phyloP scores from a whole-genome alignment of 2,329 filamentous ascomycete genomes.

The Microdochium bolleyi region DNA sequence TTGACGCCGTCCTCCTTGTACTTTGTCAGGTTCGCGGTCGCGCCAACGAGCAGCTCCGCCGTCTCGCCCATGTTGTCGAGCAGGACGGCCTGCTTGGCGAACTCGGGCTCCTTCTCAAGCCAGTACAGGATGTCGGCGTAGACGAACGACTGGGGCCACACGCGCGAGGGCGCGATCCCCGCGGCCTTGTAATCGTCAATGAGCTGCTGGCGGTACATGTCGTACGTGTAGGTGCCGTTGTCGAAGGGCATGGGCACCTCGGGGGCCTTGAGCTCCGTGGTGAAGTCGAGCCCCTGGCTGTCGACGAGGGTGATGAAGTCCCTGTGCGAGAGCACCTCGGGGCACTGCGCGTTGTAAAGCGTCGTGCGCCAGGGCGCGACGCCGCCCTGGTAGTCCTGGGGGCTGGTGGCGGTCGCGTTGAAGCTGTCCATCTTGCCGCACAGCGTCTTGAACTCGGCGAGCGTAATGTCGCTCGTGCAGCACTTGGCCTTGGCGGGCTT shows the following conservation, averaged over 20 bases:
- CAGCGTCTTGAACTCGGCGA: conserved; percentile 58
- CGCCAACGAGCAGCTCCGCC: conserved; percentile 38
- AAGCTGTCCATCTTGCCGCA: conserved; percentile 65
- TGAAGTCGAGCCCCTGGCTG: conserved; percentile 52
- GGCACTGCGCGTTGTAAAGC: conserved; percentile 53
- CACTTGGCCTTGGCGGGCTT: conserved; percentile 52
- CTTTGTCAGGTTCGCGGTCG: conserved; percentile 45
- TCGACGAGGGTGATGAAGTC: conserved; percentile 56
- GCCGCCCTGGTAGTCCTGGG: conserved; percentile 47
- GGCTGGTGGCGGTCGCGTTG: conserved; percentile 49
- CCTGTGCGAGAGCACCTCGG: conserved; percentile 50
- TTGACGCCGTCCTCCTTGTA: conserved; percentile 51
- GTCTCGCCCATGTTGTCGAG: conserved; percentile 56
- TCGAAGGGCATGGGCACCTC: conserved; percentile 64
- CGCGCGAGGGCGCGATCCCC: conserved; percentile 42
- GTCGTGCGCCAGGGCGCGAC: conserved; percentile 57
- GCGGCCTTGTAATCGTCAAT: conserved; percentile 50
- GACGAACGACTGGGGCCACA: conserved; percentile 60
- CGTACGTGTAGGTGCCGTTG: conserved; percentile 55
- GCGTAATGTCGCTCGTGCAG: conserved; percentile 65
- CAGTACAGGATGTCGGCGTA: conserved; percentile 59
- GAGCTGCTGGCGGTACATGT: conserved; percentile 56
- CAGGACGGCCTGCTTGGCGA: conserved; percentile 53
- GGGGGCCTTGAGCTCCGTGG: conserved; percentile 60
- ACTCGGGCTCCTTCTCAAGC: conserved; percentile 52